phyloP scores from a whole-genome alignment of 495 filamentous ascomycete species.

The Cryomyces minteri region DNA sequence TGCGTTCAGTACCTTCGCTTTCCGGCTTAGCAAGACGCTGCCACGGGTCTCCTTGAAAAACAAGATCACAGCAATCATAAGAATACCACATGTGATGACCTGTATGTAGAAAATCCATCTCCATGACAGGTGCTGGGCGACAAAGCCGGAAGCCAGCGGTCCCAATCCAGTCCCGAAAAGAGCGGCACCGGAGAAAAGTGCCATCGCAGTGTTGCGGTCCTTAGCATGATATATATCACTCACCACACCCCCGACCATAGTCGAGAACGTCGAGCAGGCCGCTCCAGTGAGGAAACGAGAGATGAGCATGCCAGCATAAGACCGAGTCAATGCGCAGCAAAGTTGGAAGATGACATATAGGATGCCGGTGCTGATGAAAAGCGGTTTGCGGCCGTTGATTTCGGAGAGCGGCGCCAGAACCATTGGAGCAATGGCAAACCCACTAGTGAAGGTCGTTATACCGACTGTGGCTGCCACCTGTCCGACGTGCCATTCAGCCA shows the following conservation, averaged over 20 bases:
- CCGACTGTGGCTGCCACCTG: constrained; percentile 49
- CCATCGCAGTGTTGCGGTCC: constrained; percentile 80
- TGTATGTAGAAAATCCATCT: constrained; percentile 87
- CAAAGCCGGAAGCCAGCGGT: constrained; percentile 51
- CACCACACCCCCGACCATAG: constrained; percentile 86
- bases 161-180: constrained; percentile 70
- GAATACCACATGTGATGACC: constrained; percentile 43
- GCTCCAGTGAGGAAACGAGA: constrained; percentile 62
- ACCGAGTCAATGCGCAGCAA: constrained; percentile 56
- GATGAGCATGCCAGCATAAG: constrained; percentile 54
- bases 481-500: constrained; percentile 40
- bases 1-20: constrained; percentile 51
- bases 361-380: constrained; percentile 57
- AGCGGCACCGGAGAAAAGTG: constrained; percentile 58
- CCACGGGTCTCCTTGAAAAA: constrained; percentile 72
- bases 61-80: constrained; percentile 36
- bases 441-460: constrained; percentile 65
- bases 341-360: constrained; percentile 53
- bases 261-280: constrained; percentile 65
- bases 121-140: constrained; percentile 52
- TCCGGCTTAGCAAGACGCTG: constrained; percentile 60
- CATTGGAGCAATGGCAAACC: constrained; percentile 81
- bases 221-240: constrained; percentile 70
- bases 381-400: constrained; percentile 60
- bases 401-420: constrained; percentile 79